These are phyloP conservation scores for Kodamaea sagamina DNA, from an alignment of 805 yeast species.

Conservation along the genomic window DNA sequence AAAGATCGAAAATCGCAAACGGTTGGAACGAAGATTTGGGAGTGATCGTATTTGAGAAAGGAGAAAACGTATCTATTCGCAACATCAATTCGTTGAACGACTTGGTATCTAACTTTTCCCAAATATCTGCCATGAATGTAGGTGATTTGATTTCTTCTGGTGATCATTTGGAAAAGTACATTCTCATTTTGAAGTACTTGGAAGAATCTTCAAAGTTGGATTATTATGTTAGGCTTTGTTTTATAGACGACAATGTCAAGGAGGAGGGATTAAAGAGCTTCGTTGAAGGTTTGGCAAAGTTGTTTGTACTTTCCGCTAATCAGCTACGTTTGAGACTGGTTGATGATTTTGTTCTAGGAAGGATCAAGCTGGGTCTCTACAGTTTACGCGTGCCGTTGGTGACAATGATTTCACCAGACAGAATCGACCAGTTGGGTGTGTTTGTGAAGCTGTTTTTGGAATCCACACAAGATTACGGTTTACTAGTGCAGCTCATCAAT, in stretches of 20 bases:
- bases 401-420: not conserved
- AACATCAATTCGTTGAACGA: constrained; percentile 22
- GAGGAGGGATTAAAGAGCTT: constrained; percentile 16
- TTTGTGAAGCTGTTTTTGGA: not conserved
- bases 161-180: not conserved
- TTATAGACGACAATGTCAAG: constrained; percentile 20
- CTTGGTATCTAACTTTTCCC: constrained; percentile 21
- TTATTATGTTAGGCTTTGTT: constrained; percentile 19
- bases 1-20: not conserved
- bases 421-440: not conserved
- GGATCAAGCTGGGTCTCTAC: not conserved
- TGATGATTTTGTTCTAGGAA: constrained; percentile 16
- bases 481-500: too few relatives aligned
- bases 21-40: constrained; percentile 15
- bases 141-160: constrained; percentile 9
- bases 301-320: constrained; percentile 16
- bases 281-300: constrained; percentile 14
- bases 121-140: constrained; percentile 13
- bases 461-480: too few relatives aligned
- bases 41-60: constrained; percentile 14
- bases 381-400: not conserved
- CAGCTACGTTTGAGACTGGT: constrained; percentile 21
- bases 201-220: constrained; percentile 14
- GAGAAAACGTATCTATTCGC: constrained; percentile 16
- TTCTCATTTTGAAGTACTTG: not conserved